Evolutionary conservation across 2,329 filamentous ascomycete genomes (phyloP).

Genomic region (Clonostachys chloroleuca): DNA sequence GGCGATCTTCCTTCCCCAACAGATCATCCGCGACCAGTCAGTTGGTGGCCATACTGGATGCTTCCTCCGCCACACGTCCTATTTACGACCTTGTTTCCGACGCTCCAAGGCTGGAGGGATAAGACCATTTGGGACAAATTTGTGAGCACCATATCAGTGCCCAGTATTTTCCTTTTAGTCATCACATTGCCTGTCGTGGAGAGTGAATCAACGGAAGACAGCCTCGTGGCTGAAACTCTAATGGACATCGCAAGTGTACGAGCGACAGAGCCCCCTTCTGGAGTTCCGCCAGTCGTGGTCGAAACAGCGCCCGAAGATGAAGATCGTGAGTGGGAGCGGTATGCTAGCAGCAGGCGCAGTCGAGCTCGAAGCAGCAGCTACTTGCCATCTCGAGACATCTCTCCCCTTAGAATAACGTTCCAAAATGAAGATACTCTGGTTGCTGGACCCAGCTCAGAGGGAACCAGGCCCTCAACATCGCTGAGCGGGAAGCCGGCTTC

Average conservation of each 20-base stretch:
- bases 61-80: constrained; percentile 71
- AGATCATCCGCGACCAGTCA: constrained; percentile 42
- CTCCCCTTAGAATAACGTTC: constrained; percentile 5
- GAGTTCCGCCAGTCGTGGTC: constrained; percentile 25
- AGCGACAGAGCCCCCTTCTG: constrained; percentile 8
- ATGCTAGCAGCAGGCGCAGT: constrained; percentile 37
- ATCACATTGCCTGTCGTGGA: constrained; percentile 91
- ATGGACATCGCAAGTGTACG: constrained; percentile 5
- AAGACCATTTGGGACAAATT: constrained; percentile 85
- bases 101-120: constrained; percentile 73
- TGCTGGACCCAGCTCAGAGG: constrained; percentile 5
- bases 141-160: constrained; percentile 77
- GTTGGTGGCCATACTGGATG: constrained; percentile 78
- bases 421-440: constrained; percentile 12
- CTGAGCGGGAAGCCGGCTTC: constrained; percentile 17
- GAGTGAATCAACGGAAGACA: constrained; percentile 48
- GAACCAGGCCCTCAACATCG: background rate
- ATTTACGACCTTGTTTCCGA: constrained; percentile 77
- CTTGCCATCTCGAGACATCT: constrained; percentile 4
- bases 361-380: constrained; percentile 16
- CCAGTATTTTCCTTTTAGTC: constrained; percentile 84
- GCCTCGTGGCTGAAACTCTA: constrained; percentile 15
- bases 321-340: constrained; percentile 57
- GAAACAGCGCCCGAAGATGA: constrained; percentile 25
- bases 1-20: constrained; percentile 30